Base-by-base conservation (phyloP, 495 filamentous ascomycete species). In the Arthonia radiata region DNA sequence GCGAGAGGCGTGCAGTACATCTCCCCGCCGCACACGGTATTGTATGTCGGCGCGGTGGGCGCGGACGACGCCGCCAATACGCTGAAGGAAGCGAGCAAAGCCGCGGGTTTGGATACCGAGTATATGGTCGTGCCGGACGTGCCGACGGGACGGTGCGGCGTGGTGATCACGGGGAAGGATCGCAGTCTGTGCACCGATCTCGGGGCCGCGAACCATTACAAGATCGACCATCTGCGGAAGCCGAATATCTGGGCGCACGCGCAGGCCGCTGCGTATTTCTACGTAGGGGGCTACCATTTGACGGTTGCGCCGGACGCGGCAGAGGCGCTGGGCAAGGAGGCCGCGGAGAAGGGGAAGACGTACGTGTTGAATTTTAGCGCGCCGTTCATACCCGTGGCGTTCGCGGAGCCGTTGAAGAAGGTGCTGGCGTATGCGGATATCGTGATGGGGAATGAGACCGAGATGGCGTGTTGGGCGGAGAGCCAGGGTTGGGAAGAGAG, bases 311-410 rank as follows among this genome's bases (percentile, higher is more conserved):
- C 83, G 17, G 72, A 76, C 13, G 89, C 86, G 30, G 73, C 83
- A 39, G 50, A 79, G 52, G 78, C 80, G 35, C 63, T 99, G 13
- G 81, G 67, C 30, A 67, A 93, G 47, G 74, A 92, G 50, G 83
- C 86, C 18, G 81, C 75, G 9, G 55, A 56, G 16, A 67, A 79
- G 51, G n/a, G n/a, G 71, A 91, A 59, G 94, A 94, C 59, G 59
- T 67, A 39, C 18, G 40, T 36, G 13, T 30, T 12, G n/a, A n/a
- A n/a, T n/a, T n/a, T n/a, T n/a, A n/a, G 73, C 21, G 86, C 86
- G 13, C 86, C 89, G 16, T 99, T 94, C 65, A 89, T 99, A 37
- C 54, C 74, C 19, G 71, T 83, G 49, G 90, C 91, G 64, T 99
- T 93, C 67, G 94, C 92, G 61, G 81, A 92, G 12, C 77, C 67